Conservation (phyloP, 177 flowering plant species). For the Vitis hybrid region DNA sequence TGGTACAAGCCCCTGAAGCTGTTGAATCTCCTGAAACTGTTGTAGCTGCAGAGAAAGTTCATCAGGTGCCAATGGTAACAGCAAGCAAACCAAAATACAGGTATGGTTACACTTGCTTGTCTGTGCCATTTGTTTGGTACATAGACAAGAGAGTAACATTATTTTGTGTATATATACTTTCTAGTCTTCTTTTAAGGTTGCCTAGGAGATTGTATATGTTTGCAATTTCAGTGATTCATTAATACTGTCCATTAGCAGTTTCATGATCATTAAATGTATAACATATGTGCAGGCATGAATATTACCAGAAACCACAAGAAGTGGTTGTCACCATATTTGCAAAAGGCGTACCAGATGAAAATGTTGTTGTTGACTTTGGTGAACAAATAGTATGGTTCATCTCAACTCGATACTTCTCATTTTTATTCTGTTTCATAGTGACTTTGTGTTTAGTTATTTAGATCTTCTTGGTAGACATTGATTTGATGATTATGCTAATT, state of each 20-base stretch:
- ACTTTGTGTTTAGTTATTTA: too few species aligned
- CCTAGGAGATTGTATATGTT: neutral
- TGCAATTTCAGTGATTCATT: neutral
- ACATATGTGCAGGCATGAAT: conserved; percentile 58
- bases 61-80: conserved; percentile 11
- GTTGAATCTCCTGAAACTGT: neutral
- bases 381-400: conserved; percentile 77
- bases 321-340: conserved; percentile 91
- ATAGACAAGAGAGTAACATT: too few species aligned
- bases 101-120: conserved; percentile 21
- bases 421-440: neutral
- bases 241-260: too few species aligned
- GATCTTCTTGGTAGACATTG: too few species aligned
- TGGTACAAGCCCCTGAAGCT: conserved; percentile 14
- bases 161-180: too few species aligned
- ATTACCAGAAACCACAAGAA: conserved; percentile 89
- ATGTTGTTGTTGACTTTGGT: conserved; percentile 74
- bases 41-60: conserved; percentile 12
- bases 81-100: conserved; percentile 68
- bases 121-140: too few species aligned
- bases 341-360: conserved; percentile 60
- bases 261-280: too few species aligned
- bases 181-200: neutral
- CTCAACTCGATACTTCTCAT: neutral
- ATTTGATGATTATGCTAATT: neutral